phyloP scores from a whole-genome alignment of 2,329 filamentous ascomycete genomes.

The Phaeosphaeriaceae sp. region DNA sequence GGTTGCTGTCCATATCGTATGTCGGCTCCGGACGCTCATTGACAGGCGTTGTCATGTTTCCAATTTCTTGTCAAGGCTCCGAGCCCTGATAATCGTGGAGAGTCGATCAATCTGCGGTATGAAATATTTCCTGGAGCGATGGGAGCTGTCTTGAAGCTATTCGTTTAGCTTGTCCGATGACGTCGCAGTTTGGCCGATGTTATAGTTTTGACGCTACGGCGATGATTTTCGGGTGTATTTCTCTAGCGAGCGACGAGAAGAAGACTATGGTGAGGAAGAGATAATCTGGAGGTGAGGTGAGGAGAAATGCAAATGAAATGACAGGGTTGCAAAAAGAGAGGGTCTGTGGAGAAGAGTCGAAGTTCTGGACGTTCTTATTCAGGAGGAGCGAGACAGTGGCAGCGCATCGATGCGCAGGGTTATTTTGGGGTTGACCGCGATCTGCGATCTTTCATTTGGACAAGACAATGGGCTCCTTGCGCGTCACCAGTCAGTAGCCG shows the following conservation, averaged over 20 bases:
- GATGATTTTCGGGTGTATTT: not conserved
- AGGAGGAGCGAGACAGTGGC: slow-evolving; percentile 10
- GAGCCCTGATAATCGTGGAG: not conserved
- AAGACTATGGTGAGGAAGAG: not conserved
- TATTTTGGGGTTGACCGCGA: slow-evolving; percentile 26
- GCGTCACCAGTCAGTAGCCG: slow-evolving; percentile 8
- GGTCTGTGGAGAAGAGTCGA: not conserved
- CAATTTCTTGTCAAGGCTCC: slow-evolving; percentile 9
- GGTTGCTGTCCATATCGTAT: slow-evolving; percentile 43
- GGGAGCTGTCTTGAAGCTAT: slow-evolving; percentile 2
- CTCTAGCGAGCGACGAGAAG: slow-evolving; percentile 7
- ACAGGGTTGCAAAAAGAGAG: not conserved
- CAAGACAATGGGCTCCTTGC: slow-evolving; percentile 11
- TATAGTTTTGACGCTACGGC: not conserved
- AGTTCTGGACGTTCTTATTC: slow-evolving; percentile 1
- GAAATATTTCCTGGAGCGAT: not conserved
- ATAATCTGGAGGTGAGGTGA: not conserved
- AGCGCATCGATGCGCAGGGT: slow-evolving; percentile 9
- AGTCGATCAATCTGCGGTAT: not conserved
- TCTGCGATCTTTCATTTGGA: slow-evolving; percentile 24
- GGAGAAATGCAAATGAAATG: not conserved
- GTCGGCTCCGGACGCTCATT: slow-evolving; percentile 45
- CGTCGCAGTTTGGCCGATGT: slow-evolving; percentile 7
- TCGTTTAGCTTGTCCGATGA: slow-evolving; percentile 8
- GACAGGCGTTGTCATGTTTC: slow-evolving; percentile 45